A percentile compares a stretch with the other conserved stretches of the same genome.
phyloP scores from a whole-genome alignment of 257 asterid genomes.

The Primulina huaijiensis region DNA sequence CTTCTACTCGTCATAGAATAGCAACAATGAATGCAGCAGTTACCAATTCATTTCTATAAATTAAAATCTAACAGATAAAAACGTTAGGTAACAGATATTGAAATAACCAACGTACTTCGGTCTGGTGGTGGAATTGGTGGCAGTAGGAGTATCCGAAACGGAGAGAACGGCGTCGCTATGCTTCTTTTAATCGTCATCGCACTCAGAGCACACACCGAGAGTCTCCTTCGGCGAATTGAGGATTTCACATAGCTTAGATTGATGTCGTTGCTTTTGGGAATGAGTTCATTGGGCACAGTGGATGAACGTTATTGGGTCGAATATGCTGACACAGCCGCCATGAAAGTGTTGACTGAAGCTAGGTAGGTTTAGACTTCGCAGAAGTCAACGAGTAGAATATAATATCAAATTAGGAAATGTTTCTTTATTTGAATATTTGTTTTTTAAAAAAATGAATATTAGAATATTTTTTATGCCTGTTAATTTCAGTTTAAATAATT shows the following conservation, averaged over 20 bases:
- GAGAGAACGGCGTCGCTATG: slow-evolving; percentile 31
- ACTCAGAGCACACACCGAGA: slow-evolving; percentile 42
- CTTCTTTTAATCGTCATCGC: slow-evolving; percentile 35
- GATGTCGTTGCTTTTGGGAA: slow-evolving; percentile 15
- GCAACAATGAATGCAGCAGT: background rate
- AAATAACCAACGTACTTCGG: slow-evolving; percentile 23
- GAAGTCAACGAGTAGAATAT: too few species aligned
- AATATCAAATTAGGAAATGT: too few species aligned
- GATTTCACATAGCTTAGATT: slow-evolving; percentile 19
- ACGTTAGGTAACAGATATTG: background rate
- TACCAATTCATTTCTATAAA: slow-evolving; percentile 6
- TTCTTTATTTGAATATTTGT: too few species aligned
- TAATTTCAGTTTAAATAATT: too few species aligned
- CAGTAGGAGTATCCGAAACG: slow-evolving; percentile 36
- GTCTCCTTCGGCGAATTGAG: slow-evolving; percentile 23
- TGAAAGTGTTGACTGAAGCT: slow-evolving; percentile 6
- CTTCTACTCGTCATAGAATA: too few species aligned
- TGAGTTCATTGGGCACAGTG: background rate
- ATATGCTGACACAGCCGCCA: slow-evolving; percentile 44
- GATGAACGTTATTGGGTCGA: background rate
- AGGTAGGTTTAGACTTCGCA: background rate
- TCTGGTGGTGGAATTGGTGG: slow-evolving; percentile 31
- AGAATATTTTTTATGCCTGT: too few species aligned
- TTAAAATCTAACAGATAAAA: background rate
- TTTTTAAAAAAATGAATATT: too few species aligned